Percentiles rank a stretch among this genome's conserved stretches.
Evolutionary conservation across 108 stramenopile genomes (phyloP).

Genomic region (Skeletonema grethae): DNA sequence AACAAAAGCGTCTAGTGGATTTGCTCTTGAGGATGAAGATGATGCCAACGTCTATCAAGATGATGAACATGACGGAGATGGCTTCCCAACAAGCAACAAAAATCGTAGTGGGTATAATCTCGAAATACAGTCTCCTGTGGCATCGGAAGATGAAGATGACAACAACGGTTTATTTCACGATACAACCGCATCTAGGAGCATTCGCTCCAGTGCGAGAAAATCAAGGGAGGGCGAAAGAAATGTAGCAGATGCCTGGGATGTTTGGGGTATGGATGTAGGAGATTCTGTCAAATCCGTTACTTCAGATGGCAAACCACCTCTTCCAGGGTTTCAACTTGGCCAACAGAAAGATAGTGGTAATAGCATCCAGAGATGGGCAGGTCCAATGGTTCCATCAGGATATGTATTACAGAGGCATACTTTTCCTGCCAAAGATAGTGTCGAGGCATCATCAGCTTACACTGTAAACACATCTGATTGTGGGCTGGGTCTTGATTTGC

Average conservation of each 20-base stretch:
- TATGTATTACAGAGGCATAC: conserved; percentile 43
- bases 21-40: conserved; percentile 85
- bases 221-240: background rate
- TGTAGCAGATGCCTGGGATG: conserved; percentile 44
- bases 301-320: conserved; percentile 41
- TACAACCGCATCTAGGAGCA: background rate
- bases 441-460: background rate
- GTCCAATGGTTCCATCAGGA: conserved; percentile 40
- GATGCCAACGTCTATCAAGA: conserved; percentile 77
- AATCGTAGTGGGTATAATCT: conserved; percentile 15
- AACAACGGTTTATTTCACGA: conserved; percentile 15
- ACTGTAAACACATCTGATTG: conserved; percentile 15
- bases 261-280: conserved; percentile 35
- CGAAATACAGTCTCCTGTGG: conserved; percentile 47
- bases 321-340: conserved; percentile 40
- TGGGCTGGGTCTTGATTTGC: conserved; percentile 40
- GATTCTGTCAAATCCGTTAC: conserved; percentile 1
- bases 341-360: background rate
- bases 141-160: conserved; percentile 47
- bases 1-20: conserved; percentile 67
- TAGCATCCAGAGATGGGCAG: conserved; percentile 24
- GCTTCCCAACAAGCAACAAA: background rate
- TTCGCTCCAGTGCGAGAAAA: background rate
- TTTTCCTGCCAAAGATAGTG: conserved; percentile 18
- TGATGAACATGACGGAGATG: conserved; percentile 15